Conservation (phyloP, 1,139 yeast genomes). For the Geotrichum klebahnii region DNA sequence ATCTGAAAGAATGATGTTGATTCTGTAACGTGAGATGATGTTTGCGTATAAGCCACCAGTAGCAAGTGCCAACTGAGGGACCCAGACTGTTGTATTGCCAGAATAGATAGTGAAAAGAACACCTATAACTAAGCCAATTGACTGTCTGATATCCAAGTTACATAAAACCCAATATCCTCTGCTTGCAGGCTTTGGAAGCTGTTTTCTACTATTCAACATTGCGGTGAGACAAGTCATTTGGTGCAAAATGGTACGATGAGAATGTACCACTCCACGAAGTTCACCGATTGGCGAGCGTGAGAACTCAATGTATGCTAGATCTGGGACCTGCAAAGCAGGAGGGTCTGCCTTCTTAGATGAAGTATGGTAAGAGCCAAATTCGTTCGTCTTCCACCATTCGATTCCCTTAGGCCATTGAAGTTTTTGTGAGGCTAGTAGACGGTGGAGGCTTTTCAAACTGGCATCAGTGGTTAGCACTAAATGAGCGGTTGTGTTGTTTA, state of each 20-base stretch:
- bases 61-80: constrained; percentile 70
- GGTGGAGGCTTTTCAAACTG: constrained; percentile 66
- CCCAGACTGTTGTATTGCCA: constrained; percentile 79
- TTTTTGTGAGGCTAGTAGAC: constrained; percentile 47
- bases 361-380: constrained; percentile 66
- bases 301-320: constrained; percentile 88
- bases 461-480: constrained; percentile 77
- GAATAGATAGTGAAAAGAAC: constrained; percentile 74
- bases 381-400: constrained; percentile 81
- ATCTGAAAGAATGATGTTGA: constrained; percentile 75
- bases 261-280: constrained; percentile 85
- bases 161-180: constrained; percentile 7
- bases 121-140: constrained; percentile 86
- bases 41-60: constrained; percentile 86
- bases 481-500: constrained; percentile 71
- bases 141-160: constrained; percentile 78
- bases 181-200: neutral
- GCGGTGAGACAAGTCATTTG: constrained; percentile 79
- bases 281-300: constrained; percentile 89
- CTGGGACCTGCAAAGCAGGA: constrained; percentile 67
- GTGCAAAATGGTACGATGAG: constrained; percentile 80
- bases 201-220: constrained; percentile 44
- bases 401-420: constrained; percentile 56
- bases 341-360: constrained; percentile 53
- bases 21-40: constrained; percentile 64